Evolutionary conservation across 177 flowering plant genomes (phyloP), one percentile per base, ranked within the genome.

Genomic region (Vitis hybrid): DNA sequence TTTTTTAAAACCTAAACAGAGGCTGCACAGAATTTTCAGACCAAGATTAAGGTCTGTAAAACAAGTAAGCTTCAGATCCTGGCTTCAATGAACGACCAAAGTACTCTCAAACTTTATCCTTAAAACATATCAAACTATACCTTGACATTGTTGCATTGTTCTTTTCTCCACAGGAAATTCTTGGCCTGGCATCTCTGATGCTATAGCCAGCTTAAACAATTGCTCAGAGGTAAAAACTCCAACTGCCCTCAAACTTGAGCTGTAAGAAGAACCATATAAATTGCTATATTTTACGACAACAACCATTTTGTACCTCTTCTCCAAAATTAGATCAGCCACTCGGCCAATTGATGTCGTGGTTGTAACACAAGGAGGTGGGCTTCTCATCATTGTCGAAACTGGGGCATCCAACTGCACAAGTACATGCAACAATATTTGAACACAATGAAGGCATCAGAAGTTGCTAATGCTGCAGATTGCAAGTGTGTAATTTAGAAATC

Each of bases 241-340:
- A 22, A 88, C 85, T 55, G 90, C 82, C 68, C 85, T 85, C 24
- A 78, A 78, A 73, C 67, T 82, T 19, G 88, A 78, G 76, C 79
- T 59, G 67, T 76, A 79, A 55, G 71, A 73, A 56, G 44, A 70
- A 20, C 79, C 75, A 68, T 68, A 65, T 3, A 65, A 44, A 56
- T 76, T 75, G 50, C 75, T 76, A 67, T 81, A 69, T 77, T 81
- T 84, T 20, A 85, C 88, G 53, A 91, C 76, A 24, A 91, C 68
- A n/a, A 91, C 82, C 92, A 91, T 85, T 79, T 84, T 82, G 75
- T 84, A 78, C 69, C 73, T 82, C 77, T 88, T 89, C 68, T 85
- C 91, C 75, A 88, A 65, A 19, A 89, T 79, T 53, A 86, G 77
- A 78, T 91, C 81, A n/a, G 85, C 76, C 58, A 89, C 89, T 59